phyloP scores from a whole-genome alignment of 2,329 filamentous ascomycete genomes.

The Beauveria scarabaeidicola region DNA sequence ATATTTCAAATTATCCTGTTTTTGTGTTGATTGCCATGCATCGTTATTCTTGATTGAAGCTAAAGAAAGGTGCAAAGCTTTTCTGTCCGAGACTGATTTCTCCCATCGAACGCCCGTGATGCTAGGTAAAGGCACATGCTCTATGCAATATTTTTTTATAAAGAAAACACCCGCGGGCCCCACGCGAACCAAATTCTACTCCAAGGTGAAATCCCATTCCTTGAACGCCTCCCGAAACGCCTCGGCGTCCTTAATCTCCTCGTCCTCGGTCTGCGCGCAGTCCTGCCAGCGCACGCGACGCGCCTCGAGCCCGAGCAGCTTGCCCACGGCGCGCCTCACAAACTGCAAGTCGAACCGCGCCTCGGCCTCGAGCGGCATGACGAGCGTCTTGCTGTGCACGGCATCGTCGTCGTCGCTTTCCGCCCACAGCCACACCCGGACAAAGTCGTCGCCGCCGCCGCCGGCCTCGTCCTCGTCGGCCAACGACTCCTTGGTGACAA shows the following conservation, averaged over 20 bases:
- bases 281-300: slow-evolving; percentile 73
- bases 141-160: neutral
- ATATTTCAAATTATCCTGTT: neutral
- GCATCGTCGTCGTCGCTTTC: slow-evolving; percentile 40
- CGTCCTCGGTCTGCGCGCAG: slow-evolving; percentile 65
- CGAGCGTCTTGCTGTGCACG: slow-evolving; percentile 55
- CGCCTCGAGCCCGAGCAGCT: slow-evolving; percentile 70
- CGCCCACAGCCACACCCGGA: slow-evolving; percentile 74
- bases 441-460: slow-evolving; percentile 56
- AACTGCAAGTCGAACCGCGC: slow-evolving; percentile 87
- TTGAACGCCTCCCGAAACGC: slow-evolving; percentile 77
- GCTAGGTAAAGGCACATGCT: neutral
- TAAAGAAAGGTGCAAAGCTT: neutral
- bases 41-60: neutral
- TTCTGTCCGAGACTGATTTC: neutral
- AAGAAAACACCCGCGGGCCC: neutral
- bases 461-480: slow-evolving; percentile 40
- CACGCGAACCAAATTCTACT: slow-evolving; percentile 8
- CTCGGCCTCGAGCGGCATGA: slow-evolving; percentile 63
- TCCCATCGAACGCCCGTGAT: neutral
- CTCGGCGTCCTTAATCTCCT: slow-evolving; percentile 71
- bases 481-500: slow-evolving; percentile 37
- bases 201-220: slow-evolving; percentile 71
- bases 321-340: slow-evolving; percentile 77
- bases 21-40: neutral